Evolutionary conservation across 2,329 filamentous ascomycete species (phyloP), one percentile per base, ranked within the genome.

Genomic region (Cladosporium sp.): DNA sequence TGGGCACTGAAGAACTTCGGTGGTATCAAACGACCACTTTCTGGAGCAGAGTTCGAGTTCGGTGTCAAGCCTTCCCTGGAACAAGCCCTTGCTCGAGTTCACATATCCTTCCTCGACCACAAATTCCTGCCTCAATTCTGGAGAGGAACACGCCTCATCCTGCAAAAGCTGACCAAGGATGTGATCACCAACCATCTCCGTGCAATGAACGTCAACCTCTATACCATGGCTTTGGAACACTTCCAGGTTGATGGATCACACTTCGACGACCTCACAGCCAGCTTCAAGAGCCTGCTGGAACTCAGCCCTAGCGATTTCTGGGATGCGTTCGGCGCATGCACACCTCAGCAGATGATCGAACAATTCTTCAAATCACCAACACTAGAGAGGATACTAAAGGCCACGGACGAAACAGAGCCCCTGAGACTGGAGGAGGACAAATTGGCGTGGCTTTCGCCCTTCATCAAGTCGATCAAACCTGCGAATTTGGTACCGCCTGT

Each of bases 261-360:
- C 18, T 74, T 95, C 52, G 75, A 83, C 11, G 78, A 84, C 51
- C 74, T 93, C 13, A 76, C 95, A 39, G 80, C 83, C 50, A 82
- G 84, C 1, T 78, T 95, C 53, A 81, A 80, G 38, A 75, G 74
- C 11, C 77, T 96, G 13, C 73, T 96, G 46, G 79, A 84, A 56
- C 90, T 87, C 59, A 85, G 88, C 0, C 79, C 89, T 0, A 79
- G 79, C 49, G 86, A 87, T 38, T 93, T 96, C 59, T 96, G 92
- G 92, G 85, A 89, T 59, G 85, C 89, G 1, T 85, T 95, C 70
- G 84, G 86, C 43, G 81, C 88, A 25, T 88, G 92, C 43, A 85
- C 87, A 1, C 85, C 89, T 3, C 83, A 84, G 36, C 82, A 85
- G 29, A 82, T 97, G 41, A 82, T 89, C n/a, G 90, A 96, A 63